Base-by-base conservation (phyloP, 306 rosid species). In the Rosa lucieae region DNA sequence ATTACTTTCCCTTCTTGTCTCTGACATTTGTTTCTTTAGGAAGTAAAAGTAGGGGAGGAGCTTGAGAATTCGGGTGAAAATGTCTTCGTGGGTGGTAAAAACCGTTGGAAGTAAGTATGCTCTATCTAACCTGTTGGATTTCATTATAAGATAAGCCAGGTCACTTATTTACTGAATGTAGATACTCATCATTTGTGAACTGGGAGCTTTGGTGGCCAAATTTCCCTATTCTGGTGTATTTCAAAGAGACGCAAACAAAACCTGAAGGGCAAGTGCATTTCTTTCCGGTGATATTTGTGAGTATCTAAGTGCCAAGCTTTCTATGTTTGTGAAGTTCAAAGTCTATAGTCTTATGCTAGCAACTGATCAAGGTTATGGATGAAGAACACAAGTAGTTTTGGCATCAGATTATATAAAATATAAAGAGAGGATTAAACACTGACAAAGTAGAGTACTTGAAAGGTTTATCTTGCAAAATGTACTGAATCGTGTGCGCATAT, bases 131-230 rank as follows among this genome's bases (percentile, higher is more conserved):
- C 73, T 8, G 23, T 73, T 69, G 20, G 71, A 23, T 75, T 52
- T 84, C 6, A 15, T 43, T 52, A 37, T 49, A 63, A 17, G 46
- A 70, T 56, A 68, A 63, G 39, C n/a, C 75, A 73, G 70, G 70
- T 77, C 67, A 79, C 77, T 51, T 32, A 71, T 72, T 83, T 82
- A 68, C 77, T 55, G 59, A 77, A 39, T 85, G 74, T 86, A 95
- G 99, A 79, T 92, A 92, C 79, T 92, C 99, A 42, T 81, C 92
- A 59, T 95, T 95, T 83, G 90, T 92, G 81, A 95, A 95, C 77
- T 95, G 99, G 99, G 99, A 95, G 87, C 87, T 95, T 76, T 95
- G 99, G 99, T 95, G 99, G 99, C 99, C 98, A 80, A 89, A 78
- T 87, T 95, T 95, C 61, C 99, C 94, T 17, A 84, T 92, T 63